phyloP scores from a whole-genome alignment of 2,329 filamentous ascomycete genomes.

The Eurotiales sp. region DNA sequence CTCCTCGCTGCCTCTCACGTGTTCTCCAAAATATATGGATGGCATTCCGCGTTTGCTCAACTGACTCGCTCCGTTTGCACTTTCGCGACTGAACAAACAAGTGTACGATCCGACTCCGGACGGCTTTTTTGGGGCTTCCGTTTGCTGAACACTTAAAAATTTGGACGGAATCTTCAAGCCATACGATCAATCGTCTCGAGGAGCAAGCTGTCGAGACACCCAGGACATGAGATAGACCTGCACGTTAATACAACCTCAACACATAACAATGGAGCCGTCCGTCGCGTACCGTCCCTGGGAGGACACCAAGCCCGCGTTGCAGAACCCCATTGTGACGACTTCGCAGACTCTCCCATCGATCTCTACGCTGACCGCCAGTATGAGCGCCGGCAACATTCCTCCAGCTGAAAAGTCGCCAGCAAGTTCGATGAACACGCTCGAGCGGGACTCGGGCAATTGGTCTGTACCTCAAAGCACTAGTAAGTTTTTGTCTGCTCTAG shows the following conservation, averaged over 20 bases:
- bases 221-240: constrained; percentile 1
- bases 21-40: background rate
- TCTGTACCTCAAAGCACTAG: constrained; percentile 57
- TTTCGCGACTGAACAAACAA: background rate
- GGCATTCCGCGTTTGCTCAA: constrained; percentile 5
- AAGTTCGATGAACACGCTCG: constrained; percentile 42
- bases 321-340: constrained; percentile 29
- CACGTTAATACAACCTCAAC: background rate
- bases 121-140: too few species aligned
- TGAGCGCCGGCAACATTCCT: constrained; percentile 28
- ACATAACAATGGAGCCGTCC: constrained; percentile 36
- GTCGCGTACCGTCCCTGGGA: constrained; percentile 45
- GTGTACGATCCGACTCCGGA: too few species aligned
- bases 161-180: too few species aligned
- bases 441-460: constrained; percentile 59
- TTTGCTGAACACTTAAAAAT: too few species aligned
- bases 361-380: constrained; percentile 44
- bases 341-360: constrained; percentile 46
- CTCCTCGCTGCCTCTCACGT: constrained; percentile 1
- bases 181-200: background rate
- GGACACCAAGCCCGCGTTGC: constrained; percentile 31
- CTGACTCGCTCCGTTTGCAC: background rate
- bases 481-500: too few species aligned
- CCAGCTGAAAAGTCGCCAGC: constrained; percentile 41
- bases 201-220: background rate